A percentile compares a stretch with the other conserved stretches of the same genome.
Evolutionary conservation across 179 eudicot species (phyloP).

Genomic region (Gypsophila paniculata): DNA sequence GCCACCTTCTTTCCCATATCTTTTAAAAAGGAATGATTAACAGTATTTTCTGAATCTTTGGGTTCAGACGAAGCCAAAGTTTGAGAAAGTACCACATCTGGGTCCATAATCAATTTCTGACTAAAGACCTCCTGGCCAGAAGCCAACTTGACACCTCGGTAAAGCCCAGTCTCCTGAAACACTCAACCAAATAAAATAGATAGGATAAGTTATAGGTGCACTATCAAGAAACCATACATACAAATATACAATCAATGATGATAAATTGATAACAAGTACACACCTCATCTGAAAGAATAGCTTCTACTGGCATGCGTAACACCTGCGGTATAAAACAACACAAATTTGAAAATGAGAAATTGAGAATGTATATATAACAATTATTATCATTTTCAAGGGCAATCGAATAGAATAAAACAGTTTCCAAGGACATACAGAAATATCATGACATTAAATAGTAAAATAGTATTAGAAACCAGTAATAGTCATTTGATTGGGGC

Average conservation of each 20-base stretch:
- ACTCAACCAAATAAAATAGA: constrained; percentile 12
- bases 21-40: constrained; percentile 24
- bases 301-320: constrained; percentile 65
- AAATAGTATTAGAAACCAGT: not conserved
- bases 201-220: not conserved
- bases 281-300: constrained; percentile 71
- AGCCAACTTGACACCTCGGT: constrained; percentile 60
- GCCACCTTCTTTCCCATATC: constrained; percentile 51
- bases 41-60: constrained; percentile 30
- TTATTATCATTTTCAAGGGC: not conserved
- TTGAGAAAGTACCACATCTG: constrained; percentile 42
- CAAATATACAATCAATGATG: not conserved
- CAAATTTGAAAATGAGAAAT: not conserved
- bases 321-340: constrained; percentile 42
- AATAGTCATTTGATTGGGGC: not conserved
- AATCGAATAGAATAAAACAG: not conserved
- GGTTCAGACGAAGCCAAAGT: constrained; percentile 25
- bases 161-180: constrained; percentile 55
- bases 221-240: not conserved
- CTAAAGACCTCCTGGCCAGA: constrained; percentile 90
- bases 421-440: not conserved
- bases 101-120: constrained; percentile 60
- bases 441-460: not conserved
- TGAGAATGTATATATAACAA: not conserved
- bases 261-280: not conserved